Evolutionary conservation across 441 rosid genomes (phyloP), one percentile per base, ranked within the genome.

Genomic region (Raphanus hybrid): DNA sequence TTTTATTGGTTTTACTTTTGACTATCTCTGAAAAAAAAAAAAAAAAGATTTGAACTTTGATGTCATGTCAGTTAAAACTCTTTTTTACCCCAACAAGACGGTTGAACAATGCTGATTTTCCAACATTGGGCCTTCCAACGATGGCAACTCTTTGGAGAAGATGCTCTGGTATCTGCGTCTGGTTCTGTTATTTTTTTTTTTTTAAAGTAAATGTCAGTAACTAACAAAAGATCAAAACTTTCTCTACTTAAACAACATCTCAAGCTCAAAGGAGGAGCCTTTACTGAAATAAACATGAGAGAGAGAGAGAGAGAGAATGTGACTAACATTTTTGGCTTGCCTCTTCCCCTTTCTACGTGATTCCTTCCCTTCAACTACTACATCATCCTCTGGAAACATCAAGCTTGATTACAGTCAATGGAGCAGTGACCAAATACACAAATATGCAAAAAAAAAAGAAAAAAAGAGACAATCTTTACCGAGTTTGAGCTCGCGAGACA

Each of bases 71-170:
- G 58, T 35, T 68, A 27, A 8, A 20, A 54, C 18, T 35, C 4
- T 29, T 29, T 39, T 55, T 67, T 81, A 92, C 98, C 89, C 98
- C 98, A 75, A 94, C 97, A 80, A 92, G 93, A 70, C 97, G 94
- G 81, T 94, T 94, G 78, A 94, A 94, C 23, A 94, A 81, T 37
- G 98, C 98, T 54, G 97, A 94, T 86, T 94, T 94, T 15, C 98
- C 98, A 41, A 94, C 98, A 76, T 94, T 94, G 3, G 98, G 98
- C 85, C 97, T 87, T 82, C 98, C 98, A 86, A 94, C 90, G 50
- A 94, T 91, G 15, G 98, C 89, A 79, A 94, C 94, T 78, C 80
- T 87, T 6, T 91, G 91, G 54, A 94, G 94, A 76, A 92, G 88
- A 85, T 85, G 87, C 78, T 94, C 97, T 63, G 98, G 93, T 64